A percentile compares a stretch with the other conserved stretches of the same genome.
These are phyloP conservation scores for Gossypium raimondii DNA, from an alignment of 345 rosid species.

Conservation along the genomic window DNA sequence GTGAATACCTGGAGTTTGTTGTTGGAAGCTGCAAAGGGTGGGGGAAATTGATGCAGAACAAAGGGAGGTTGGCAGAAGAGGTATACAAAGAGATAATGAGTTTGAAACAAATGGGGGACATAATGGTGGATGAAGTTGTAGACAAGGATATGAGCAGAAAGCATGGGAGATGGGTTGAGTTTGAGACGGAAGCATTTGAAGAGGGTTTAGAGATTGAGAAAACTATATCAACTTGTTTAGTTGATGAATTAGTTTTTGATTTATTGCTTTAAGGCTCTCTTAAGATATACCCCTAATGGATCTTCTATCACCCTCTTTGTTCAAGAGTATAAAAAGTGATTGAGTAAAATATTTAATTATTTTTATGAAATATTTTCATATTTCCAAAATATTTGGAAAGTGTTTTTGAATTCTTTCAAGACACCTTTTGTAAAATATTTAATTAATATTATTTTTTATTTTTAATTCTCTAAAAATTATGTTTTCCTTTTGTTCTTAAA, in stretches of 20 bases:
- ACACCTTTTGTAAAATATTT: no score
- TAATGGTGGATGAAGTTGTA: slow-evolving; percentile 79
- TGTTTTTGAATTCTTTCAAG: no score
- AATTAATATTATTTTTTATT: no score
- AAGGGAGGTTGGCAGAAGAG: slow-evolving; percentile 58
- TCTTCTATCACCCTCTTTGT: no score
- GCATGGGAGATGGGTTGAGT: slow-evolving; percentile 70
- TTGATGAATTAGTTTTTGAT: slow-evolving; percentile 71
- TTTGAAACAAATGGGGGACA: slow-evolving; percentile 53
- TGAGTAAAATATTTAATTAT: no score
- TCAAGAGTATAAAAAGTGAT: no score
- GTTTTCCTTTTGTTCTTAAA: no score
- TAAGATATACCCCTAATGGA: no score
- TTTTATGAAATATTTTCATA: no score
- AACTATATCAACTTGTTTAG: slow-evolving; percentile 47
- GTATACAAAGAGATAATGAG: slow-evolving; percentile 45
- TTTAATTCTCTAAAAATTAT: no score
- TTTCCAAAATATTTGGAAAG: no score
- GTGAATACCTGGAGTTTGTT: slow-evolving; percentile 42
- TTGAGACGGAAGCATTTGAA: slow-evolving; percentile 55
- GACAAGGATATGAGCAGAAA: slow-evolving; percentile 64
- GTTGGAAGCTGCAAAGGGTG: slow-evolving; percentile 47
- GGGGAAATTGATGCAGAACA: slow-evolving; percentile 30
- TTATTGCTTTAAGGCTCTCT: slow-evolving; percentile 21
- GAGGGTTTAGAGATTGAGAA: slow-evolving; percentile 64